Evolutionary conservation across 2,329 filamentous ascomycete genomes (phyloP).

Genomic region (Neofusicoccum laricinum): DNA sequence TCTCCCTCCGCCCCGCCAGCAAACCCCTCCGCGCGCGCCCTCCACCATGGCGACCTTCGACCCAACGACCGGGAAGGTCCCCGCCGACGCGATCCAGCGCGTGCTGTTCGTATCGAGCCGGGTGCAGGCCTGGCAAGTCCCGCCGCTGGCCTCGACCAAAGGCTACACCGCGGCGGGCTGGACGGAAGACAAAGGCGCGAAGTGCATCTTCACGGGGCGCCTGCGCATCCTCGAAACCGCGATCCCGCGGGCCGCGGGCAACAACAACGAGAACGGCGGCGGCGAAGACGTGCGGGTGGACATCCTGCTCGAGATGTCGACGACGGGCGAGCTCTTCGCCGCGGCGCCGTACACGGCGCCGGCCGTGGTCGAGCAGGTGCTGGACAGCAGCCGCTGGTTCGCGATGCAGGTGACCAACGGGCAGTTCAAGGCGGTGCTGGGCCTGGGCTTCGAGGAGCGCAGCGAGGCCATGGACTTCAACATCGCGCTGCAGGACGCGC

Average conservation of each 20-base stretch:
- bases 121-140: constrained; percentile 86
- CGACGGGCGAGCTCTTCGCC: constrained; percentile 73
- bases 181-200: constrained; percentile 64
- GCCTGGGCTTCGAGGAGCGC: constrained; percentile 84
- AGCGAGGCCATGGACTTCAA: constrained; percentile 83
- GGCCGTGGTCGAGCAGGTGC: constrained; percentile 69
- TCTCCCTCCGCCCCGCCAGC: neutral
- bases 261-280: constrained; percentile 31
- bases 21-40: neutral
- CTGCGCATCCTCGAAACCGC: constrained; percentile 76
- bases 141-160: constrained; percentile 71
- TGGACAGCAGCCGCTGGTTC: constrained; percentile 82
- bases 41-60: constrained; percentile 63
- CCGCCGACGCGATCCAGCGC: constrained; percentile 76
- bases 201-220: constrained; percentile 82
- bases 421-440: constrained; percentile 73
- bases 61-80: constrained; percentile 67
- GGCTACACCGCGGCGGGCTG: constrained; percentile 76
- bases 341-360: constrained; percentile 72
- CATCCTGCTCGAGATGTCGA: constrained; percentile 74
- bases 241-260: constrained; percentile 36
- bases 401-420: constrained; percentile 74
- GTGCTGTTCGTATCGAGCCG: constrained; percentile 72
- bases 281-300: constrained; percentile 65
- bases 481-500: constrained; percentile 74